Evolutionary conservation across 2,329 filamentous ascomycete species (phyloP).

Genomic region (Xylariaceae sp.): DNA sequence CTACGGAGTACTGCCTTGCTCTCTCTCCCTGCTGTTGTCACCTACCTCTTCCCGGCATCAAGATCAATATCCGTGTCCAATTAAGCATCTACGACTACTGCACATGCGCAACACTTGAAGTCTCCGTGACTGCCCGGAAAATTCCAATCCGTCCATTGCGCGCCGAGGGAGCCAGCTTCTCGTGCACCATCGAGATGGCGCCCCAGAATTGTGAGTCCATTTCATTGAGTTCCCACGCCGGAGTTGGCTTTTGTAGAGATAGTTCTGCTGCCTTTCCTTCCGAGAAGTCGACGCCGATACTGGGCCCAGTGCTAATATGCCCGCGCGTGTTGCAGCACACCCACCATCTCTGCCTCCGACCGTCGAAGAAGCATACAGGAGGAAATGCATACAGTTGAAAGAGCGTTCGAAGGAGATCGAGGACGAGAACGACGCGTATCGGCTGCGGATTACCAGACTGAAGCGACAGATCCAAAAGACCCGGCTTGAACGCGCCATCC

Average conservation of each 20-base stretch:
- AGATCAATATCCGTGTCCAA: too few relatives aligned
- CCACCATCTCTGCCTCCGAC: constrained; percentile 69
- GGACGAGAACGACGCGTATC: constrained; percentile 77
- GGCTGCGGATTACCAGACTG: constrained; percentile 69
- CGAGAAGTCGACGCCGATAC: neutral
- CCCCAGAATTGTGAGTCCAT: constrained; percentile 21
- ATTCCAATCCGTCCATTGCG: too few relatives aligned
- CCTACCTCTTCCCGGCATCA: too few relatives aligned
- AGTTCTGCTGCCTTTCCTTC: neutral
- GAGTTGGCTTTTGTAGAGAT: neutral
- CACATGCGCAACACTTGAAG: too few relatives aligned
- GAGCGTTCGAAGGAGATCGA: constrained; percentile 88
- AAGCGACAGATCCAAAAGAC: constrained; percentile 85
- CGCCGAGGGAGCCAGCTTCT: too few relatives aligned
- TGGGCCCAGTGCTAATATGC: constrained; percentile 24
- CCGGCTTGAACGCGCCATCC: constrained; percentile 73
- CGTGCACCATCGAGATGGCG: too few relatives aligned
- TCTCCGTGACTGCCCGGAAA: too few relatives aligned
- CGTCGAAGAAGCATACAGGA: constrained; percentile 90
- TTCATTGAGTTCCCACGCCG: neutral
- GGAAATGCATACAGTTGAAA: constrained; percentile 93
- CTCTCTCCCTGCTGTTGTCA: too few relatives aligned
- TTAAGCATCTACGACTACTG: too few relatives aligned
- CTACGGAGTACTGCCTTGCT: too few relatives aligned
- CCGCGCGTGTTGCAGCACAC: constrained; percentile 29